Base-by-base conservation (phyloP, 2,329 filamentous ascomycete species). In the Diaporthe ampelina region DNA sequence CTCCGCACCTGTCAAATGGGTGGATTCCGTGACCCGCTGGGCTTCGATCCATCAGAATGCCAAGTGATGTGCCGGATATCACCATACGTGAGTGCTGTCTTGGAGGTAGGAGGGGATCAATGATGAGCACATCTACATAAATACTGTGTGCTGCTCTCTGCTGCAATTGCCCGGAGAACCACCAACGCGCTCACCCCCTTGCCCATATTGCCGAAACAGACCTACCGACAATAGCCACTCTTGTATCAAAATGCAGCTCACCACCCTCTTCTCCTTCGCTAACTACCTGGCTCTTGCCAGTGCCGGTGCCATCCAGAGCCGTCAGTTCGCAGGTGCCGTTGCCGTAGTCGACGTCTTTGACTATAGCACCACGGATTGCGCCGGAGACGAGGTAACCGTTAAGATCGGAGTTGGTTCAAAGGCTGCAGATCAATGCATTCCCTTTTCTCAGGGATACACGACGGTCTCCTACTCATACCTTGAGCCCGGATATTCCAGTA, bases 261-360 rank as follows among this genome's bases (percentile, higher is more conserved):
- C 56, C n/a, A 61, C 10, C 13, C 21, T 61, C 45, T 61, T 61
- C 56, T 43, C 69, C 45, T 19, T 71, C n/a, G 56, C 56, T 11
- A 61, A 43, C 13, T 61, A 29, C n/a, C 32, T 71, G 19, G 56
- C 69, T 15, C 43, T 71, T 3, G 69, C 32, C 32, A 71, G n/a
- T 32, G 69, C 56, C 4, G 56, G 43, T 1, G 8, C 61, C 13
- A 3, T 71, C 56, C 29, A 40, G 9, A n/a, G 29, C 8, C 56
- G 43, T 24, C 13, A 29, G 7, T 57, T 17, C 24, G 32, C 32
- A 0, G 67, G 29, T 45, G 19, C 11, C 19, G 50, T 45, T 11
- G 67, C 50, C 17, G 9, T 70, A 1, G 24, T 70, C 50, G 4
- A 45, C 2, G 67, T 70, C 52, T 70, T 43, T 37, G 50, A 70